Conservation (phyloP, 2,329 filamentous ascomycete species). For the Colletotrichum sp. region DNA sequence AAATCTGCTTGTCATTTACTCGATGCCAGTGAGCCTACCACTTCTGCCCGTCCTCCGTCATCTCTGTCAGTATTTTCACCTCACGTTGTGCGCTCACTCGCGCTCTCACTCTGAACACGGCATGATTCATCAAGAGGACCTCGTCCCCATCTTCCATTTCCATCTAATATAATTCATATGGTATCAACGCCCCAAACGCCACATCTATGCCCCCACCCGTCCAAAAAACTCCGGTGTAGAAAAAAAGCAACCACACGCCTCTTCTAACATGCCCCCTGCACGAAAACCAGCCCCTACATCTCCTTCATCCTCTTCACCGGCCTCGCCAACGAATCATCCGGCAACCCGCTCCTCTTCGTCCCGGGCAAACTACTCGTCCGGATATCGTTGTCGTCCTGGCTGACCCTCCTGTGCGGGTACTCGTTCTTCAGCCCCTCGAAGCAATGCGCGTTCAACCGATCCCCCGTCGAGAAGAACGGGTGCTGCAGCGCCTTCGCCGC, state of each 20-base stretch:
- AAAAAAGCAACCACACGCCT: background rate
- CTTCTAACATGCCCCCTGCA: too few relatives aligned
- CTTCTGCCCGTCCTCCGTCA: background rate
- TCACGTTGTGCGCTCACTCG: too few relatives aligned
- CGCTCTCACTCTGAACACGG: background rate
- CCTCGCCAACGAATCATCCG: slow-evolving; percentile 76
- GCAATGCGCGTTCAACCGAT: slow-evolving; percentile 79
- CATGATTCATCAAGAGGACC: background rate
- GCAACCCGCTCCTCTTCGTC: slow-evolving; percentile 85
- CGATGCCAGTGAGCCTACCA: too few relatives aligned
- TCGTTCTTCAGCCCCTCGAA: slow-evolving; percentile 89
- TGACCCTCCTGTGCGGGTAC: slow-evolving; percentile 90
- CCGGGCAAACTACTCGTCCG: slow-evolving; percentile 87
- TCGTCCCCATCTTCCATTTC: background rate
- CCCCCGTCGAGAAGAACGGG: slow-evolving; percentile 81
- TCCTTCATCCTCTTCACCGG: slow-evolving; percentile 69
- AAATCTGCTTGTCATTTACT: too few relatives aligned
- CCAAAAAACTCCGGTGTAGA: background rate
- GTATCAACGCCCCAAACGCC: background rate
- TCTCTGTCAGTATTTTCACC: background rate
- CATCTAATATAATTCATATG: background rate
- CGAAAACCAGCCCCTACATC: too few relatives aligned
- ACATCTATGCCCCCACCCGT: background rate
- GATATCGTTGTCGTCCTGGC: slow-evolving; percentile 95
- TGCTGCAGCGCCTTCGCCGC: slow-evolving; percentile 90